Base-by-base conservation (phyloP, 352 stramenopile species). In the Phytopythium delawarense region DNA sequence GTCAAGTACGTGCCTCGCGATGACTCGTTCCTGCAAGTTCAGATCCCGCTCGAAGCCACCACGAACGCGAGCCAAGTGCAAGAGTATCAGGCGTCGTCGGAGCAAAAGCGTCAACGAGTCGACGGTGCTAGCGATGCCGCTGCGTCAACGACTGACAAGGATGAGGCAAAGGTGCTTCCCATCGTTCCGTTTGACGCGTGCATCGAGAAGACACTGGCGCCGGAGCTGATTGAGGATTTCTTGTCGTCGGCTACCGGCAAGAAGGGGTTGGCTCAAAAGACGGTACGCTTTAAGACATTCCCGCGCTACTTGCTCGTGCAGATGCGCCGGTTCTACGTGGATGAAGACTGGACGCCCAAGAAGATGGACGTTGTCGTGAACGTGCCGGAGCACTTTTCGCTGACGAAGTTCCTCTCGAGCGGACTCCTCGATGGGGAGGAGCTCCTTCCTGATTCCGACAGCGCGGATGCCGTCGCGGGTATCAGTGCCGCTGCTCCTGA, bases 341-440 rank as follows among this genome's bases (percentile, higher is more conserved):
- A 88, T 53, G 90, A 98, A 51, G 84, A 97, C 74, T 99, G 97
- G 96, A 93, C 89, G 46, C 96, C 96, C 3, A 96, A 98, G 63
- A 99, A 99, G 67, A 75, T 99, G 44, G 93, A 99, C 64, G 97
- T 98, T 6, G 81, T 97, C 8, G 89, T 99, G n/a, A 88, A 98
- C 48, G 91, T 99, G 13, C 96, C 97, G 0, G 84, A 98, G 62
- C 79, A 84, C 7, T 76, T 99, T 23, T 89, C 80, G 21, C 54
- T 94, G 5, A 70, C 23, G 1, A 62, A 72, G 28, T 98, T 98
- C 71, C 66, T 99, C 7, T 88, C 83, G 20, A 79, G 65, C 25
- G 91, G 88, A 15, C 78, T 98, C 42, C 78, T 95, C 37, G 72
- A 75, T 35, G 81, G 84, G 8, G 96, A 99, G 72, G 76, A 90